Base-by-base conservation (phyloP, 164 flowering plant genomes). In the Umbilicus rupestris region DNA sequence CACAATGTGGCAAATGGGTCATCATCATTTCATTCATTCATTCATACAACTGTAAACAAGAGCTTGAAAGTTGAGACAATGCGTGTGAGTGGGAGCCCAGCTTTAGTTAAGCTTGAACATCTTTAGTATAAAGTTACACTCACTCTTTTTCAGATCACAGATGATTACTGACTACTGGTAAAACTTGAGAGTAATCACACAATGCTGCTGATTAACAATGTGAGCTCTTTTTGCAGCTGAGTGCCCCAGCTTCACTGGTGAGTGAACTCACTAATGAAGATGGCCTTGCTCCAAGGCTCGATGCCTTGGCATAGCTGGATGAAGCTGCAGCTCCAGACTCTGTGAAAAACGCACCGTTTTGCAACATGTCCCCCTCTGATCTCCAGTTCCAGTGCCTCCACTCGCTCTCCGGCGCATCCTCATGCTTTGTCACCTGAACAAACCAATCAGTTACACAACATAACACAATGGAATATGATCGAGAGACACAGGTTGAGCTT, bases 351-450 rank as follows among this genome's bases (percentile, higher is more conserved):
- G 64, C 64, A 7, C 64, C 64, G 7, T 60, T 60, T 28, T 31
- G 39, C 37, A 60, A 17, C 24, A 60, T 31, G 39, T 60, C 64
- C 41, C 64, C 64, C 22, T 60, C 64, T 60, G 64, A 60, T 31
- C 64, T 60, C 64, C 64, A 60, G 37, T 60, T 60, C 64, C 64
- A 60, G 20, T 31, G 64, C 64, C 29, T 60, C 64, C 64, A 60
- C 20, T 60, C 39, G n/a, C 64, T 29, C 39, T 60, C 64, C n/a
- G 64, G 64, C 22, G 64, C 64, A 29, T 60, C 64, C 64, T 60
- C 64, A 29, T 60, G 41, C 20, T 60, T 60, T 9, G 64, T 60
- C 37, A 60, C 64, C 60, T 55, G 60, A 19, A 41, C 44, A 41
- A 41, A 55, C 37, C 37, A 55, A 22, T 11, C 60, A 55, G 29